Base-by-base conservation (phyloP, 768 basidiomycete species). In the Podaxis rugospora region DNA sequence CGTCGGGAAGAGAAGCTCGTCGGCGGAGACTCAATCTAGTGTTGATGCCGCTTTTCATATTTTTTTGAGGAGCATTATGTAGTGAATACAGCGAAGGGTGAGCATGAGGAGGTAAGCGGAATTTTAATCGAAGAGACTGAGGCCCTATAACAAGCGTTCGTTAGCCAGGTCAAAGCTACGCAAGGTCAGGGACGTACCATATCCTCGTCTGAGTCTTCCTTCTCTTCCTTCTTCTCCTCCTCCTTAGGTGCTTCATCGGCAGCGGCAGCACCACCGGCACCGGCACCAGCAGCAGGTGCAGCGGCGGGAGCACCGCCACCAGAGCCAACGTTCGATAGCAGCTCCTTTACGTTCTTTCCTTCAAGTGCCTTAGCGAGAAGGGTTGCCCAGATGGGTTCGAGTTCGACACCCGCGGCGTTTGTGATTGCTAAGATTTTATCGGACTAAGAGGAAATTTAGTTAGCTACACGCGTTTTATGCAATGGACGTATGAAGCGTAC, bases 361-460 rank as follows among this genome's bases (percentile, higher is more conserved):
- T 96, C 95, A 57, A 99, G 88, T 37, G 97, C 96, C 77, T 97
- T 98, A 64, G 96, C 92, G 71, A 99, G 92, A 69, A 99, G 90
- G 13, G 89, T 77, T 61, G 95, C 95, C 97, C 97, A 98, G 81
- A 99, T 98, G 61, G 95, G 84, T 78, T 98, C 97, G 62, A 97
- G 70, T 25, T 97, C 95, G 65, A 93, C 80, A 61, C 78, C 78
- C 57, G 96, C 97, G 57, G 93, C 95, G 59, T 72, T 74, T 68
- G 91, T 93, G 72, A 98, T 74, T n/a, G 93, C 80, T 68, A 80
- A 62, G 73, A 99, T 92, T 82, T 97, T 98, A 75, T 98, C 97
- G 62, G 93, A 74, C 95, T 98, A 69, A 1, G 13, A 44, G 42
- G 40, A 36, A 55, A 23, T 32, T 37, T 44, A 40, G 2, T 44